Evolutionary conservation across 2,329 filamentous ascomycete genomes (phyloP), one percentile per base, ranked within the genome.

Genomic region (Sclerotinia subarctica): DNA sequence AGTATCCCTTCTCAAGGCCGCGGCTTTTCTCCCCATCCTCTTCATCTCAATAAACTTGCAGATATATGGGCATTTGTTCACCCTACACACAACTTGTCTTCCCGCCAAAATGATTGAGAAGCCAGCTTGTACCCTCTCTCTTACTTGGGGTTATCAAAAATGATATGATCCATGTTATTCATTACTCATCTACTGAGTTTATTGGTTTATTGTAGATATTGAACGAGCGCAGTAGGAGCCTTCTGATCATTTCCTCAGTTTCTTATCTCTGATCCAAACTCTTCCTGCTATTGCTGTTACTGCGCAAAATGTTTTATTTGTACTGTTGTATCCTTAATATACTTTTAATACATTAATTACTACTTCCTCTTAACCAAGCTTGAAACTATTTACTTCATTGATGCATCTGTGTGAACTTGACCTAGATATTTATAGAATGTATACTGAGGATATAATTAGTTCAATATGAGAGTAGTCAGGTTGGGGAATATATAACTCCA

Each of bases 111-210:
- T 80, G 5, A 74, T 81, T 10, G 24, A 21, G 17, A 72, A 77
- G 29, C 73, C 72, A 7, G 76, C 77, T 13, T 82, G 79, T 68
- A 80, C 29, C 29, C 29, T 29, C 80, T 1, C 77, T 80, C 35
- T 35, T 35, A 35, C 69, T 83, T 0, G 81, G 83, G 68, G 74
- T 82, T 32, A 72, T 80, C 1, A 78, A 81, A n/a, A 80, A 83
- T 57, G 81, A 82, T 64, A 81, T 78, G 0, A 68, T 83, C 13
- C 77, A 77, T 19, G 77, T 83, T 4, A 79, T 83, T 13, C 82
- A 84, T 69, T 82, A 83, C 66, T 83, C 81, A 0, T 79, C 83
- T 56, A 82, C 81, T 2, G 82, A 83, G n/a, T n/a, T n/a, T n/a
- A n/a, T n/a, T n/a, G n/a, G 64, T 83, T 80, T 68, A 70, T 83